Evolutionary conservation across 441 rosid genomes (phyloP).

Genomic region (Erysimum pusillum): DNA sequence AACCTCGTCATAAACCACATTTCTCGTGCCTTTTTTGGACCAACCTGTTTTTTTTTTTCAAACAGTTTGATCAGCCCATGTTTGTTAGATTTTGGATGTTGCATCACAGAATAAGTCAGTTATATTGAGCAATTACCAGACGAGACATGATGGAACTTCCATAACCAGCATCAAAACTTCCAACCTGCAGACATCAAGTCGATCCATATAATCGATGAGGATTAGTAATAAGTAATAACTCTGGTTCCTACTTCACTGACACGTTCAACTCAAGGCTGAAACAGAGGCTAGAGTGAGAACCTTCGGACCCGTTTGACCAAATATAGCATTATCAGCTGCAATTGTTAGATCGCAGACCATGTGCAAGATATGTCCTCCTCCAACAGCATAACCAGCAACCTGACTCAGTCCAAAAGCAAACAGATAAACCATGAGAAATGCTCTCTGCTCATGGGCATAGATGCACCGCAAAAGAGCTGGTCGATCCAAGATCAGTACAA

Average conservation of each 20-base stretch:
- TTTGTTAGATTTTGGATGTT: background rate
- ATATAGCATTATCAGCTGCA: constrained; percentile 89
- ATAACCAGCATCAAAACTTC: constrained; percentile 98
- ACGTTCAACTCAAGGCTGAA: background rate
- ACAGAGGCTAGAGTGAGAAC: constrained; percentile 48
- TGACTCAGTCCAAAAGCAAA: constrained; percentile 34
- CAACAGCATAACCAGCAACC: constrained; percentile 98
- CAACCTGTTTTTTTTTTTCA: constrained; percentile 54
- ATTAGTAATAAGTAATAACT: constrained; percentile 2
- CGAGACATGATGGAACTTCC: constrained; percentile 98
- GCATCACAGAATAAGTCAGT: background rate
- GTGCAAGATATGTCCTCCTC: constrained; percentile 92
- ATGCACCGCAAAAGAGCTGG: background rate
- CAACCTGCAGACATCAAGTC: constrained; percentile 62
- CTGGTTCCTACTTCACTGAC: background rate
- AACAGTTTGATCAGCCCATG: background rate
- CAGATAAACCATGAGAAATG: background rate
- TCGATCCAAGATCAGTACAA: background rate
- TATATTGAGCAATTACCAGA: constrained; percentile 58
- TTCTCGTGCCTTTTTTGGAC: constrained; percentile 94
- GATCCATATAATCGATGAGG: background rate
- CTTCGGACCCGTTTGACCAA: constrained; percentile 99
- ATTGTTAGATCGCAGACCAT: constrained; percentile 98
- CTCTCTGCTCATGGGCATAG: background rate
- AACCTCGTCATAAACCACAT: constrained; percentile 94